Conservation (phyloP, 306 rosid genomes). For the Trichosanthes truncata region DNA sequence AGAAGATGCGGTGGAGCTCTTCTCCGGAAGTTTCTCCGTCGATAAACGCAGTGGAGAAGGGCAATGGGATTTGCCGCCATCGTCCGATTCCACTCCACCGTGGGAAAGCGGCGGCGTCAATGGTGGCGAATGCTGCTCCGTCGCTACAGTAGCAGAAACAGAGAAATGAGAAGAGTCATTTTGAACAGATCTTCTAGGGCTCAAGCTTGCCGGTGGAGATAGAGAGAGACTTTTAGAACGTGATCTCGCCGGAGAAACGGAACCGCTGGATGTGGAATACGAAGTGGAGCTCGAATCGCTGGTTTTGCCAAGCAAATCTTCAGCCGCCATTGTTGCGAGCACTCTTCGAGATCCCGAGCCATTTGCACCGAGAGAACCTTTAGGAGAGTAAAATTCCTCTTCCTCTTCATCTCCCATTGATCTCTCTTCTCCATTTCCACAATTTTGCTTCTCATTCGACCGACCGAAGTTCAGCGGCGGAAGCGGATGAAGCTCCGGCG, state of each 20-base stretch:
- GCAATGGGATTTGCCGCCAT: neutral
- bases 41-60: conserved; percentile 7
- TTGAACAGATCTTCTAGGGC: conserved; percentile 18
- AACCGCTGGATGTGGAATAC: conserved; percentile 42
- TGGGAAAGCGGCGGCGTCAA: neutral
- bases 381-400: conserved; percentile 83
- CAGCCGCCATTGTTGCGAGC: conserved; percentile 19
- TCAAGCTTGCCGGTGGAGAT: conserved; percentile 27
- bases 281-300: conserved; percentile 37
- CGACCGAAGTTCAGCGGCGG: conserved; percentile 32
- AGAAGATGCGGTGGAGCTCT: conserved; percentile 12
- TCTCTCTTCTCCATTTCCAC: conserved; percentile 16
- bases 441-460: conserved; percentile 8
- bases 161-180: neutral
- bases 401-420: conserved; percentile 42
- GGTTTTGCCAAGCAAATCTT: conserved; percentile 20
- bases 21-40: conserved; percentile 21
- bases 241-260: conserved; percentile 54
- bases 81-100: neutral
- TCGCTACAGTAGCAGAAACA: neutral
- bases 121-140: neutral
- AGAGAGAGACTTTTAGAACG: conserved; percentile 41
- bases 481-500: conserved; percentile 51
- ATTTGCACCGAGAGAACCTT: conserved; percentile 49
- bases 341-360: conserved; percentile 68